Evolutionary conservation across 768 basidiomycete species (phyloP).

Genomic region (Leccinum variicolor): DNA sequence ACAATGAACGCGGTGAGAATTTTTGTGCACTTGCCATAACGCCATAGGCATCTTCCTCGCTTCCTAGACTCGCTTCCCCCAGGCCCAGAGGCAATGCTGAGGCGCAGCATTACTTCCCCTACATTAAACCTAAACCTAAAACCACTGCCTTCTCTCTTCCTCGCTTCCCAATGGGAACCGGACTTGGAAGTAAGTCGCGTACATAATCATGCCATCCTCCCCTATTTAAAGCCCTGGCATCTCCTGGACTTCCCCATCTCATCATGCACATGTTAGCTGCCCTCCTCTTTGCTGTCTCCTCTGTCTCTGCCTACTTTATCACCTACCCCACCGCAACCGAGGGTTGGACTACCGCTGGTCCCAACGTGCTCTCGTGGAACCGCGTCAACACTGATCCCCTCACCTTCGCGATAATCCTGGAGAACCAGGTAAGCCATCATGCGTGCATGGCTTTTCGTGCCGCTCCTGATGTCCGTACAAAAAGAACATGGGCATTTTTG

Average conservation of each 20-base stretch:
- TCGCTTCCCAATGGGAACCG: constrained; percentile 17
- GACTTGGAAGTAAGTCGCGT: constrained; percentile 6
- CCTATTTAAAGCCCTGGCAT: not conserved
- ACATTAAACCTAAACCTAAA: no score
- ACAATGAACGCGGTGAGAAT: no score
- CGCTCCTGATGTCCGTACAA: not conserved
- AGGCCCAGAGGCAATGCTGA: no score
- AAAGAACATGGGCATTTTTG: not conserved
- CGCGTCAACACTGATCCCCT: constrained; percentile 61
- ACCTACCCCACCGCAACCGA: constrained; percentile 42
- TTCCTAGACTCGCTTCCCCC: no score
- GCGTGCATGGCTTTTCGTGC: not conserved
- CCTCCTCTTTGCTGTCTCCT: constrained; percentile 49
- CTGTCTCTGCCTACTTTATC: constrained; percentile 63
- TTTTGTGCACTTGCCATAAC: no score
- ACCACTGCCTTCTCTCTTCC: no score
- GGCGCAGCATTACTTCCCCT: no score
- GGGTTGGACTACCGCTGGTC: constrained; percentile 58
- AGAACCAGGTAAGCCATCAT: constrained; percentile 48
- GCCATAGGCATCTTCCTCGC: no score
- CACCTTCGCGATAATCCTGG: constrained; percentile 69
- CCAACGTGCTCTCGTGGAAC: constrained; percentile 56
- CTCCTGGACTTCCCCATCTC: not conserved
- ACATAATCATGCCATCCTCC: not conserved
- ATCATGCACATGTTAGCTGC: constrained; percentile 43